Evolutionary conservation across 164 flowering plant species (phyloP).

Genomic region (Tetracentron sinense): DNA sequence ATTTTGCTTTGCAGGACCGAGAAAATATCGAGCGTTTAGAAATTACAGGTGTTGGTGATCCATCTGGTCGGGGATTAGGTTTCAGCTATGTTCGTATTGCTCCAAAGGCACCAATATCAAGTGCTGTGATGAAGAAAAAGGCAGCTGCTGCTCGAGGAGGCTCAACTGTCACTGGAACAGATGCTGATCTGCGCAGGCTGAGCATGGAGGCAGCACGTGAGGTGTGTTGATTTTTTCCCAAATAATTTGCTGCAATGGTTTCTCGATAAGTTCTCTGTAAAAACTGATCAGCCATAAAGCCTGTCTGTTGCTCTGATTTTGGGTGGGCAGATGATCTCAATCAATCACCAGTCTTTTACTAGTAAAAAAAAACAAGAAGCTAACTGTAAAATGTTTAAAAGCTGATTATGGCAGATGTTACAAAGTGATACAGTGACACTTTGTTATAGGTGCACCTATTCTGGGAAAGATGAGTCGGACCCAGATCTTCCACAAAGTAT

Average conservation of each 20-base stretch:
- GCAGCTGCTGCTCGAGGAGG: conserved; percentile 54
- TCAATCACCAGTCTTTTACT: no score
- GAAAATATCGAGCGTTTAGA: conserved; percentile 95
- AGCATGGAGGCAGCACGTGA: conserved; percentile 99
- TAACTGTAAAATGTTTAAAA: no score
- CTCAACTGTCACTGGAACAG: conserved; percentile 94
- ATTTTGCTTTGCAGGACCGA: conserved; percentile 55
- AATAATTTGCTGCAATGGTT: neutral
- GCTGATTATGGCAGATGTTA: neutral
- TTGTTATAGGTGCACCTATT: neutral
- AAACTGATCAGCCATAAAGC: neutral
- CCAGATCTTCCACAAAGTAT: neutral
- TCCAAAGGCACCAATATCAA: conserved; percentile 76
- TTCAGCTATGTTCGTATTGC: conserved; percentile 91
- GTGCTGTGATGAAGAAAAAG: conserved; percentile 72
- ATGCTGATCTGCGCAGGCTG: conserved; percentile 94
- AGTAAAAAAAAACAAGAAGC: no score
- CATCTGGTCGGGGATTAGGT: conserved; percentile 97
- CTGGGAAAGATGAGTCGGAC: neutral
- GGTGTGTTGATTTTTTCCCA: conserved; percentile 38
- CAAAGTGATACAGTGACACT: neutral
- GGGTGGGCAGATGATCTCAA: neutral
- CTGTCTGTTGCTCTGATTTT: neutral
- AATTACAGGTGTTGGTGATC: conserved; percentile 99
- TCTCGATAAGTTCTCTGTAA: neutral